Conservation (phyloP, 352 stramenopile species). For the Elongisporangium prolatum region DNA sequence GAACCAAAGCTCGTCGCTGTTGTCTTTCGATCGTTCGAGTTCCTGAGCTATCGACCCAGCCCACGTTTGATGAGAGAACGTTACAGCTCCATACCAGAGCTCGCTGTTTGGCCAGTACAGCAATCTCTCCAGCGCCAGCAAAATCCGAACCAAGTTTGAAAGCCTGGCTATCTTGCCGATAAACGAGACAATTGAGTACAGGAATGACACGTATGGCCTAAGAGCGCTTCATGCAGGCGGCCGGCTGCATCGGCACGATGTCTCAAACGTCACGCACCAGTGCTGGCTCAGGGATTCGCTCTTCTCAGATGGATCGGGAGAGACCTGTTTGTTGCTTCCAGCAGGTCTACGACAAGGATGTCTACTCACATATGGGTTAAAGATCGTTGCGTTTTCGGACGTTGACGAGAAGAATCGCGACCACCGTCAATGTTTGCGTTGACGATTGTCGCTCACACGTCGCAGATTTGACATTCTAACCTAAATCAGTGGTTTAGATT, state of each 20-base stretch:
- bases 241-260: conserved; percentile 4
- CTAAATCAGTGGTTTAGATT: too few relatives aligned
- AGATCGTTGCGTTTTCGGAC: too few relatives aligned
- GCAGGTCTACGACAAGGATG: conserved; percentile 30
- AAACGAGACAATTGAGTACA: conserved; percentile 7
- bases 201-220: conserved; percentile 13
- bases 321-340: conserved; percentile 30
- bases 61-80: too few relatives aligned
- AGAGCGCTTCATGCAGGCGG: conserved; percentile 8
- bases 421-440: too few relatives aligned
- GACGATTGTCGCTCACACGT: too few relatives aligned
- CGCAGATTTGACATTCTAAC: too few relatives aligned
- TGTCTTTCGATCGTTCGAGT: too few relatives aligned
- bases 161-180: conserved; percentile 2
- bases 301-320: background rate
- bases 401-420: background rate
- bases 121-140: conserved; percentile 20
- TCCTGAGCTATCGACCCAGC: too few relatives aligned
- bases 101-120: conserved; percentile 29
- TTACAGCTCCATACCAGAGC: conserved; percentile 33
- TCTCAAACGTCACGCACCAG: conserved; percentile 10
- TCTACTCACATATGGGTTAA: conserved; percentile 20
- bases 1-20: too few relatives aligned
- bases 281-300: conserved; percentile 20
- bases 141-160: conserved; percentile 13